Base-by-base conservation (phyloP, 2,329 filamentous ascomycete species). In the Tolypocladium tundrense region DNA sequence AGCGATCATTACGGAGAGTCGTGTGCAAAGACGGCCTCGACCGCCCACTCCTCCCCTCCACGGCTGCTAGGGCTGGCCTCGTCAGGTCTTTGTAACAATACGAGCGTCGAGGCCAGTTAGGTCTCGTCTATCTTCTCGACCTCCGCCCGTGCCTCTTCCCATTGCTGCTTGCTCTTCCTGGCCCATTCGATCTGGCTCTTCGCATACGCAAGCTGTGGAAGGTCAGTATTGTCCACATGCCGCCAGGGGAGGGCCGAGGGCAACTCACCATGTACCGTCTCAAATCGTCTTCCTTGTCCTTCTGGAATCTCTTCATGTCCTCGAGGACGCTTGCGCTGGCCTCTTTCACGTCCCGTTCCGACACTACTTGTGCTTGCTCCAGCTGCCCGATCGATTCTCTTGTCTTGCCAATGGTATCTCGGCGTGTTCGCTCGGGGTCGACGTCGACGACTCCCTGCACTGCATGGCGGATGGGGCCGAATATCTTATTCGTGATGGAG, bases 391-490 rank as follows among this genome's bases (percentile, higher is more conserved):
- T 85, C 59, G 86, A 90, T 74, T 99, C 94, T 63, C 88, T 86
- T 1, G 94, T 99, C 79, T 97, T 97, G 43, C 93, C 92, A 65
- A 99, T 97, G 62, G 91, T 88, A 70, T 99, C 94, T 57, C 94
- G 83, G 56, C 94, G 82, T 50, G 92, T 96, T 62, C 92, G 82
- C 74, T 99, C 94, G 0, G 94, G 94, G 69, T 99, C 94, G 48
- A 95, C 90, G 70, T 99, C 94, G 1, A 94, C 93, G 66, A 97
- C 93, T 4, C 94, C 94, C 68, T 97, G 91, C 40, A 97, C 91
- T 0, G 94, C 94, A 73, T 99, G 93, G 57, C 90, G 95, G 61
- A 99, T 88, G 13, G 92, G 89, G 1, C 93, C 94, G 71, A 99
- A 97, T 56, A 99, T 91, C 75, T 93, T 96, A 68, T 86, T 87